Evolutionary conservation across 805 yeast genomes (phyloP).

Genomic region (Myxozyma monticola): DNA sequence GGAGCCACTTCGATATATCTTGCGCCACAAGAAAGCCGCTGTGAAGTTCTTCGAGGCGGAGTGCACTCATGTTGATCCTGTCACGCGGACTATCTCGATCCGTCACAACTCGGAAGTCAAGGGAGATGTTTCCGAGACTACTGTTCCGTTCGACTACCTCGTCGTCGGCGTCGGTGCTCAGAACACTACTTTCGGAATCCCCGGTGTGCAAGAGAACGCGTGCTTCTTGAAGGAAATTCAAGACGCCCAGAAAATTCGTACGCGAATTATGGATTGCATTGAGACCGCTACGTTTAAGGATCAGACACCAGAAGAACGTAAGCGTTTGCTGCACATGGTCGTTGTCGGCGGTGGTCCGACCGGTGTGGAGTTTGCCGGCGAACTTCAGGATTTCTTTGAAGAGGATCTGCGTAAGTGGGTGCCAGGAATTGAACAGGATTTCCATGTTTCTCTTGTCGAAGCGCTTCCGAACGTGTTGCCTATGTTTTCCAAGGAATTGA

Average conservation of each 20-base stretch:
- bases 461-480: conserved; percentile 85
- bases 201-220: conserved; percentile 85
- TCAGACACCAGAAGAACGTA: conserved; percentile 72
- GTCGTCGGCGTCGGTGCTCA: conserved; percentile 94
- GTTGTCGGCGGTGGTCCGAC: conserved; percentile 99
- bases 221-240: conserved; percentile 85
- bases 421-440: conserved; percentile 79
- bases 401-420: conserved; percentile 88
- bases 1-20: conserved; percentile 87
- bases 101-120: conserved; percentile 34
- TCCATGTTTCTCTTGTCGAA: conserved; percentile 82
- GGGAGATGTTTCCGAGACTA: conserved; percentile 44
- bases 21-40: conserved; percentile 67
- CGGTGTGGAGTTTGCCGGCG: conserved; percentile 97
- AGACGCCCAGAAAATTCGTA: conserved; percentile 82
- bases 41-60: conserved; percentile 92
- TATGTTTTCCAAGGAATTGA: conserved; percentile 45
- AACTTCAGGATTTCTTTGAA: conserved; percentile 88
- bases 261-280: conserved; percentile 77
- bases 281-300: conserved; percentile 86
- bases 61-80: conserved; percentile 82
- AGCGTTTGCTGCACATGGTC: conserved; percentile 79
- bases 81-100: conserved; percentile 61
- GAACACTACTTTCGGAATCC: conserved; percentile 91
- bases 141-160: conserved; percentile 73